These are phyloP conservation scores for Ogataea corticis DNA, from an alignment of 805 yeast genomes.

Conservation along the genomic window DNA sequence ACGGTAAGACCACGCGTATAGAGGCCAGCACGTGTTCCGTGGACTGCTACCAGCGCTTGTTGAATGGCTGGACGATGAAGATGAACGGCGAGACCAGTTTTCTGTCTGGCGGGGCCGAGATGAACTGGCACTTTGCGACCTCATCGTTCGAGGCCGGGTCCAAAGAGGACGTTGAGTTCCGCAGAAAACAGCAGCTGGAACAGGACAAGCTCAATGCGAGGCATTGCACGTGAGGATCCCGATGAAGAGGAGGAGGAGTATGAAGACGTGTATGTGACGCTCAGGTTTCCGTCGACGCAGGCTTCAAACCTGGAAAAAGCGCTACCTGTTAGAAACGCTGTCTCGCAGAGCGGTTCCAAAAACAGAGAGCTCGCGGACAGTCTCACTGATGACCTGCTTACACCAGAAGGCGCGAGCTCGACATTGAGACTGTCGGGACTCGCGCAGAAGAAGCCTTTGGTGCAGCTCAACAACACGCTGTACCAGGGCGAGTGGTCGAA, in stretches of 20 bases:
- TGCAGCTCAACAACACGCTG: constrained; percentile 57
- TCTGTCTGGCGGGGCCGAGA: constrained; percentile 78
- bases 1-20: constrained; percentile 36
- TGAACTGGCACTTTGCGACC: constrained; percentile 83
- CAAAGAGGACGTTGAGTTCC: constrained; percentile 73
- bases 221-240: constrained; percentile 20
- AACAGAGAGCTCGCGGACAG: constrained; percentile 11
- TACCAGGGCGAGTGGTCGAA: constrained; percentile 78
- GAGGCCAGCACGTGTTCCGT: constrained; percentile 86
- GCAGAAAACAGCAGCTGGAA: constrained; percentile 35
- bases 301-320: constrained; percentile 20
- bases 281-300: constrained; percentile 48
- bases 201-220: constrained; percentile 31
- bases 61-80: constrained; percentile 59
- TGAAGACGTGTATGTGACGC: constrained; percentile 52
- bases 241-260: constrained; percentile 34
- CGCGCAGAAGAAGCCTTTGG: constrained; percentile 53
- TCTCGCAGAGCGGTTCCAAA: background rate
- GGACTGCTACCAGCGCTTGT: constrained; percentile 61
- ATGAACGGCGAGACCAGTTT: constrained; percentile 77
- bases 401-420: constrained; percentile 6
- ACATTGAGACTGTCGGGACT: constrained; percentile 54
- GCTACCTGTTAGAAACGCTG: constrained; percentile 3
- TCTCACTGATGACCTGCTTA: constrained; percentile 5
- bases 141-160: constrained; percentile 82